Evolutionary conservation across 192 early-diverging fungal species (phyloP), one percentile per base, ranked within the genome.

Genomic region (Fimicolochytrium jonesii): DNA sequence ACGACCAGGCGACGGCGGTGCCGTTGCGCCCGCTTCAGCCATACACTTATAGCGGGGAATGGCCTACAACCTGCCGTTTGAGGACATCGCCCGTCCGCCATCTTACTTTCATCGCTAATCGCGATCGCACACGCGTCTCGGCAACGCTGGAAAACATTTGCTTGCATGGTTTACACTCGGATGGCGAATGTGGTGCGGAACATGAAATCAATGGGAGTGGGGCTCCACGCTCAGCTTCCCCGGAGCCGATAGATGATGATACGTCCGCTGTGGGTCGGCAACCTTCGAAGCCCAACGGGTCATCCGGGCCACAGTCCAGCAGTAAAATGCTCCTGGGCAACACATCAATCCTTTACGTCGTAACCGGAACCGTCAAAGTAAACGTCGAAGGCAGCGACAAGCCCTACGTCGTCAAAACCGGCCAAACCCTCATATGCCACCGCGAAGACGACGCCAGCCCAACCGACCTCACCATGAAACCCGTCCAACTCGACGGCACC

Each of bases 21-120:
- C 72, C 70, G 4, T 64, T 85, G 36, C 73, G 82, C 33, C 78
- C 77, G 4, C 43, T 83, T 29, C 72, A 77, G 43, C 85, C 85
- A 13, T 86, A 86, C 52, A 74, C 72, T 10, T 86, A 80, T 59
- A 51, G 56, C 30, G 84, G 84, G 15, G 81, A 84, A 55, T 80
- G 77, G 71, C 76, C 70, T 22, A 75, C 75, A 31, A 41, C 68
- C 0, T 73, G 73, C 50, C 42, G 37, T 35, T 56, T 80, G 6
- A 59, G 63, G 37, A 31, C 64, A 2, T 39, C 54, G 7, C 67
- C 75, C 9, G 41, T 72, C 4, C 43, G 61, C 10, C 63, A 70
- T 28, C 50, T 80, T n/a, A 68, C 59, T 5, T 75, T 80, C 42
- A 69, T 80, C 26, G 66, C 71, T 2, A 77, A 80, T 57, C 51